phyloP scores from a whole-genome alignment of 2,329 filamentous ascomycete species.

The Exophiala bonariae region DNA sequence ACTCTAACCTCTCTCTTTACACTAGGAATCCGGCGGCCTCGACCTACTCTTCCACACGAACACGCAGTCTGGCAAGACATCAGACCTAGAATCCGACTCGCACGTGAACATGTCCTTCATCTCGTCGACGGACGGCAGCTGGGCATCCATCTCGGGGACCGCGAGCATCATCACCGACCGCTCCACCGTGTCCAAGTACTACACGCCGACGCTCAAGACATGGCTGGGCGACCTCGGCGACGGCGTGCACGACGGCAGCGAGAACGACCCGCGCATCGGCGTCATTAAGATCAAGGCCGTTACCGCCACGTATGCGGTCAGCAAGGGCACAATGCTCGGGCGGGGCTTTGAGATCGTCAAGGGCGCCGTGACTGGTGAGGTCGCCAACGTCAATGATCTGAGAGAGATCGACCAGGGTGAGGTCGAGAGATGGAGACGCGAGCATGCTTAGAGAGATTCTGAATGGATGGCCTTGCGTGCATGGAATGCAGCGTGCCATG shows the following conservation, averaged over 20 bases:
- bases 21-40: constrained; percentile 71
- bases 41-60: constrained; percentile 91
- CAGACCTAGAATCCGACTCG: constrained; percentile 71
- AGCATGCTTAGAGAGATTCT: neutral
- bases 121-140: constrained; percentile 70
- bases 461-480: no score
- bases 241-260: constrained; percentile 77
- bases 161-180: constrained; percentile 71
- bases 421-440: constrained; percentile 37
- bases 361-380: constrained; percentile 70
- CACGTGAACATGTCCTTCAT: constrained; percentile 82
- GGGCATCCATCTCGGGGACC: constrained; percentile 80
- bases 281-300: constrained; percentile 74
- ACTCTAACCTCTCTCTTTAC: constrained; percentile 1
- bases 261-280: constrained; percentile 77
- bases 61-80: constrained; percentile 83
- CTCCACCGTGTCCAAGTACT: constrained; percentile 69
- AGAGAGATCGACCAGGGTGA: constrained; percentile 70
- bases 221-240: constrained; percentile 87
- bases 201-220: constrained; percentile 71
- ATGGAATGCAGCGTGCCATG: no score
- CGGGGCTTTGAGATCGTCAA: constrained; percentile 71
- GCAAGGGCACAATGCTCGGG: constrained; percentile 62
- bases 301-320: constrained; percentile 71
- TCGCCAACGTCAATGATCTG: constrained; percentile 72